phyloP scores from a whole-genome alignment of 306 rosid species.

The Lotus japonicus region DNA sequence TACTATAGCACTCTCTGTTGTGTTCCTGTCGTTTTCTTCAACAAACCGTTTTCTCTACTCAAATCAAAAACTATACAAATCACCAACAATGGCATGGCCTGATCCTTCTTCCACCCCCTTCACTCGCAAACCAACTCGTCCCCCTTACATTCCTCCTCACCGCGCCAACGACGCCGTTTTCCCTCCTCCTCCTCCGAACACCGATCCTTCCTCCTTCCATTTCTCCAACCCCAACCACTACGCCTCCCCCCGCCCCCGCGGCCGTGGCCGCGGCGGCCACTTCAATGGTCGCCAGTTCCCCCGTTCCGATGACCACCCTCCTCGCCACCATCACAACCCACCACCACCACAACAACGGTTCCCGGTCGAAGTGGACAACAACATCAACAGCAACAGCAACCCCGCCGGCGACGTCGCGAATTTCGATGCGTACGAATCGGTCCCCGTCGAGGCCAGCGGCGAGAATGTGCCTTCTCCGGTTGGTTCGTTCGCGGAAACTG shows the following conservation, averaged over 20 bases:
- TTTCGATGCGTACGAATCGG: conserved; percentile 74
- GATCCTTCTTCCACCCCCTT: conserved; percentile 16
- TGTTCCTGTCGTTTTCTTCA: not conserved
- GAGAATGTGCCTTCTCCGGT: conserved; percentile 53
- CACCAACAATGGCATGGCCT: conserved; percentile 31
- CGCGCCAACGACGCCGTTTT: not conserved
- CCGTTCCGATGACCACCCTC: not conserved
- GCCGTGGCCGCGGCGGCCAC: conserved; percentile 4
- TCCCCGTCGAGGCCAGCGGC: conserved; percentile 75
- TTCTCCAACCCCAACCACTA: not conserved
- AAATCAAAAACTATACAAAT: not conserved
- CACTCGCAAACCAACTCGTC: conserved; percentile 12
- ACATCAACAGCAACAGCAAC: too few species aligned
- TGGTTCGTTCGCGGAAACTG: conserved; percentile 47
- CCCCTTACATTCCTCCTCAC: conserved; percentile 35
- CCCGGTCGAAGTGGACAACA: not conserved
- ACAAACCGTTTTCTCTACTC: not conserved
- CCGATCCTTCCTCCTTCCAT: not conserved
- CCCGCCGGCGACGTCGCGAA: conserved; percentile 25
- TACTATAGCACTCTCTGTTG: not conserved
- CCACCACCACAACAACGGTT: not conserved
- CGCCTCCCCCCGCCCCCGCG: not conserved
- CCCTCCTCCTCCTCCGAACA: not conserved
- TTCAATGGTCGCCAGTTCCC: not conserved
- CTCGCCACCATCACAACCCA: not conserved